Evolutionary conservation across 2,329 filamentous ascomycete species (phyloP).

Genomic region (Penicillium sp.): DNA sequence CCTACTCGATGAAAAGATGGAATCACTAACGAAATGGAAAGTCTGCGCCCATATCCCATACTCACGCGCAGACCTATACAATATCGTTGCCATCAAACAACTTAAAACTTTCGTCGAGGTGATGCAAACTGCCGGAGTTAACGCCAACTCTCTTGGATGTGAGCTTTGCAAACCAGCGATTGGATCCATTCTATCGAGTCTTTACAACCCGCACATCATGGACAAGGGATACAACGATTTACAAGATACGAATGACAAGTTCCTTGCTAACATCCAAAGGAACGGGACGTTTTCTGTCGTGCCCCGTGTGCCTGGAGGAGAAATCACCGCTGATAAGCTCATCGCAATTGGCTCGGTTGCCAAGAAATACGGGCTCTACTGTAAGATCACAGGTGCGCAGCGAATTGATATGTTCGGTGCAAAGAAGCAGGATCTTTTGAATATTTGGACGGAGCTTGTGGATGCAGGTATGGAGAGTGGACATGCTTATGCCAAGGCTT

Average conservation of each 20-base stretch:
- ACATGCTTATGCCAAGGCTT: slow-evolving; percentile 86
- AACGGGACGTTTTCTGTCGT: slow-evolving; percentile 91
- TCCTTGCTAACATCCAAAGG: slow-evolving; percentile 85
- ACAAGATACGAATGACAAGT: slow-evolving; percentile 90
- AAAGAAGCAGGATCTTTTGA: slow-evolving; percentile 79
- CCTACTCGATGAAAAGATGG: no score
- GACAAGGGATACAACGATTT: slow-evolving; percentile 71
- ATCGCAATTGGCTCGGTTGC: slow-evolving; percentile 83
- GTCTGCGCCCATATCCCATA: slow-evolving; percentile 83
- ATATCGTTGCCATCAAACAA: slow-evolving; percentile 82
- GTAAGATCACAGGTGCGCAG: slow-evolving; percentile 90
- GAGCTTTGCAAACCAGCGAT: slow-evolving; percentile 85
- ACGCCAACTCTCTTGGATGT: slow-evolving; percentile 74
- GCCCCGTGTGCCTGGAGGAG: slow-evolving; percentile 79
- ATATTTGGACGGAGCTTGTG: slow-evolving; percentile 80
- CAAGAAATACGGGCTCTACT: slow-evolving; percentile 82
- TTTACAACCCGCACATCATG: slow-evolving; percentile 85
- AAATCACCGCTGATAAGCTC: slow-evolving; percentile 85
- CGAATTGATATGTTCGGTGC: slow-evolving; percentile 93
- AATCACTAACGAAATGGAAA: slow-evolving; percentile 13
- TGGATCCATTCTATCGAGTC: slow-evolving; percentile 76
- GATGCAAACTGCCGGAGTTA: slow-evolving; percentile 77
- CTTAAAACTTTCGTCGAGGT: slow-evolving; percentile 73
- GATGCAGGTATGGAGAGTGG: slow-evolving; percentile 88
- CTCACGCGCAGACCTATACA: slow-evolving; percentile 85